phyloP scores from a whole-genome alignment of 1,284 basidiomycete genomes.

The Ganoderma resinaceum region DNA sequence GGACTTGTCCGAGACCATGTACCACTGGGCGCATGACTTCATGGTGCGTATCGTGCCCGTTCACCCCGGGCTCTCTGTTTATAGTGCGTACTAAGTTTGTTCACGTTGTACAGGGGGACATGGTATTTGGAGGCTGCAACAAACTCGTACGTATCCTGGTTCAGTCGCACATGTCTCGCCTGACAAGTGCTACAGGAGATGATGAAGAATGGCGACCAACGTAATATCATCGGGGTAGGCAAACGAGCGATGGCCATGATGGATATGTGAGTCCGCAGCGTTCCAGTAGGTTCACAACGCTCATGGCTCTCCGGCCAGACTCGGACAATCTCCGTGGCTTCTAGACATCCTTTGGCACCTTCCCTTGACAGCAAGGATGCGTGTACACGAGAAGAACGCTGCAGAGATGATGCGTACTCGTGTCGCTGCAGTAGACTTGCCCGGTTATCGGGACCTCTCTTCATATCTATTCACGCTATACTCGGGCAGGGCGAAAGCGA shows the following conservation, averaged over 20 bases:
- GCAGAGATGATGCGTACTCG: constrained; percentile 21
- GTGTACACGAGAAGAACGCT: constrained; percentile 11
- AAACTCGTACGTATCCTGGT: constrained; percentile 5
- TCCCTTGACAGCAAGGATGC: constrained; percentile 20
- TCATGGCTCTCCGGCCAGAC: background rate
- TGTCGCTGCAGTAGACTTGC: background rate
- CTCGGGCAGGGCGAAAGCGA: no score
- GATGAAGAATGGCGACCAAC: constrained; percentile 32
- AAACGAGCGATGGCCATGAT: constrained; percentile 23
- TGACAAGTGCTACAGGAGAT: constrained; percentile 14
- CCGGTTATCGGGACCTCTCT: constrained; percentile 19
- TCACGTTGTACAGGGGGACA: constrained; percentile 22
- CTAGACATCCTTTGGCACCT: constrained; percentile 35
- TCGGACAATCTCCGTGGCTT: constrained; percentile 32
- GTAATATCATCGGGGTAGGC: constrained; percentile 24
- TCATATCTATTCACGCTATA: no score
- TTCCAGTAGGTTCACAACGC: background rate
- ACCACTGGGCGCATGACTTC: constrained; percentile 33
- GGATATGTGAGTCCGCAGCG: constrained; percentile 19
- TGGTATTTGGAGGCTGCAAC: constrained; percentile 29
- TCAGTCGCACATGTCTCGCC: background rate
- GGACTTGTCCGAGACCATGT: constrained; percentile 22
- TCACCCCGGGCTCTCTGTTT: background rate
- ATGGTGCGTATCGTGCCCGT: constrained; percentile 16
- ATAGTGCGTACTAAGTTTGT: background rate